These are phyloP conservation scores for Breviolum minutum DNA, from an alignment of 73 alveolate species.

Conservation along the genomic window DNA sequence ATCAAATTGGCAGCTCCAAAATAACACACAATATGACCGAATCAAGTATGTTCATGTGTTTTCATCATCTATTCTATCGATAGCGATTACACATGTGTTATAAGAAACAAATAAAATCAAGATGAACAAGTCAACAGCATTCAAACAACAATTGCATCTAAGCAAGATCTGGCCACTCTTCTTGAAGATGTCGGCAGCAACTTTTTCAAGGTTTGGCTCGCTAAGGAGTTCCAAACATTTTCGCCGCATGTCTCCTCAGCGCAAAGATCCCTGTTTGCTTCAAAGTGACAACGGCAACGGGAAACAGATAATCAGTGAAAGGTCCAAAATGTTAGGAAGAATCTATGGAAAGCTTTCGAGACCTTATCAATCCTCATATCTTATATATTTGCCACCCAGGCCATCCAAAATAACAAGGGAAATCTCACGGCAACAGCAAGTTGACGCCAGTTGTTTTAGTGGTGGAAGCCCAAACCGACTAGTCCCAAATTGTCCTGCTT, in stretches of 20 bases:
- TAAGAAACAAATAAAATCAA: not conserved
- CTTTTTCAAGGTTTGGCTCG: slow-evolving; percentile 26
- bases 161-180: not conserved
- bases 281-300: not conserved
- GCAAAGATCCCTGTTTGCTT: not conserved
- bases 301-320: not conserved
- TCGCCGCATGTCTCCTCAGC: slow-evolving; percentile 76
- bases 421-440: too few relatives aligned
- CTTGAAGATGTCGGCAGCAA: slow-evolving; percentile 37
- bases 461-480: too few relatives aligned
- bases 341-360: not conserved
- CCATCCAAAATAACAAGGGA: not conserved
- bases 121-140: not conserved
- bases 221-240: slow-evolving; percentile 71
- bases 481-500: too few relatives aligned
- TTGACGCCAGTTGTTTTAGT: too few relatives aligned
- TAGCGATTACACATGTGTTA: not conserved
- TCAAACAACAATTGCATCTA: not conserved
- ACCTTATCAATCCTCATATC: not conserved
- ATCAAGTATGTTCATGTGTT: not conserved
- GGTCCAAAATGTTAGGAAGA: too few relatives aligned
- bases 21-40: not conserved
- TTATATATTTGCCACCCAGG: not conserved
- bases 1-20: not conserved
- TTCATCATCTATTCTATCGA: not conserved